phyloP scores from a whole-genome alignment of 345 rosid genomes.

The Toxicodendron radicans region DNA sequence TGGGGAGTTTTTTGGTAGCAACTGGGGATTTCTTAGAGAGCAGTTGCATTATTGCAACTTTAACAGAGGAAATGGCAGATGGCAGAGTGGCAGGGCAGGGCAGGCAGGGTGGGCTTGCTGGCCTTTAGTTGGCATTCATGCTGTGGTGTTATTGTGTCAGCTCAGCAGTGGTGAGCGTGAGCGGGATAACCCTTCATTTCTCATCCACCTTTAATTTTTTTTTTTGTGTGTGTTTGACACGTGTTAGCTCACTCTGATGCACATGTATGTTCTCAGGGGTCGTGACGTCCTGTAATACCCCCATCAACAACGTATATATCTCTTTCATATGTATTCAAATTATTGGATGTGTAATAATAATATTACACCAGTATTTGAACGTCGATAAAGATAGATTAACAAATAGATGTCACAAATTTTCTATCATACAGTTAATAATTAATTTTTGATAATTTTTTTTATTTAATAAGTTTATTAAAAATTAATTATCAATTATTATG shows the following conservation, averaged over 20 bases:
- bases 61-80: not conserved
- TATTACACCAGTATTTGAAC: too few species aligned
- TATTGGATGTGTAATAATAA: too few species aligned
- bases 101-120: not conserved
- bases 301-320: not conserved
- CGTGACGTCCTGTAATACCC: constrained; percentile 26
- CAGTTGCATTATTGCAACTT: not conserved
- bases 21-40: not conserved
- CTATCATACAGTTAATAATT: too few species aligned
- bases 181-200: constrained; percentile 13
- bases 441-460: too few species aligned
- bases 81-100: not conserved
- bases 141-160: constrained; percentile 11
- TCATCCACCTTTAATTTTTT: not conserved
- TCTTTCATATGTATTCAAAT: not conserved
- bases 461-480: too few species aligned
- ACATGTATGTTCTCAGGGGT: constrained; percentile 37
- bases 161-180: not conserved
- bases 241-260: not conserved
- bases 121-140: constrained; percentile 2
- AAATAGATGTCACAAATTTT: too few species aligned
- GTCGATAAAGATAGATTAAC: too few species aligned
- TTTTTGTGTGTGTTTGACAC: not conserved
- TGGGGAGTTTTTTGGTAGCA: too few species aligned
- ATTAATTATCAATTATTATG: too few species aligned